Base-by-base conservation (phyloP, 169 alveolate species). In the Neospora caninum region DNA sequence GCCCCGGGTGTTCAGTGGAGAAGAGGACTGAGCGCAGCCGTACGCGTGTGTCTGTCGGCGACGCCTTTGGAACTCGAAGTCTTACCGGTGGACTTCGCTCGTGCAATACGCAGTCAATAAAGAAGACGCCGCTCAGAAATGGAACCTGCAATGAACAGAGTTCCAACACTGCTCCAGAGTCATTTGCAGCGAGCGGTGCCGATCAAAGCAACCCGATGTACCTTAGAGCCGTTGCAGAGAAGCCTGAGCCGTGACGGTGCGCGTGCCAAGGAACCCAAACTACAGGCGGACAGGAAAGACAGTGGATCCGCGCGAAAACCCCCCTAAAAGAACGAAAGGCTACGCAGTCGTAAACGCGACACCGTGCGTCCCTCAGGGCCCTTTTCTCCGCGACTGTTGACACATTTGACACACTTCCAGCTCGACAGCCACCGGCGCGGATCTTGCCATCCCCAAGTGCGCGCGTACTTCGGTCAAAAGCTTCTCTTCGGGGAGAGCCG, bases 71-170 rank as follows among this genome's bases (percentile, higher is more conserved):
- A 4, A 27, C n/a, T 16, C 73, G 7, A 64, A 10, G 31, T 13
- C 89, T 82, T 43, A 82, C 89, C 41, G 89, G 89, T 18, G 89
- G 89, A 31, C 67, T 7, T 6, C 89, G 22, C 39, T 36, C 41
- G 64, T 41, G 89, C 53, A 82, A 18, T 0, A 82, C 67, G 67
- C 89, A 82, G 67, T 82, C 89, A 31, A 82, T 82, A 82, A 18
- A 82, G 31, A 82, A 82, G 89, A 82, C 89, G 89, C 89, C 89
- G 89, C 64, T 82, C 6, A 82, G 41, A 31, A 41, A 82, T 9
- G 89, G 89, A 25, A 82, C 64, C 89, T 82, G 38, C 88, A 34
- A 80, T 10, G 43, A 80, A 38, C 88, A 80, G 53, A 49, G 22
- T 13, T 49, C 58, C 58, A 49, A 49, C 4, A 4, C 4, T 13